phyloP scores from a whole-genome alignment of 495 filamentous ascomycete species.

The Acidomyces sp. region DNA sequence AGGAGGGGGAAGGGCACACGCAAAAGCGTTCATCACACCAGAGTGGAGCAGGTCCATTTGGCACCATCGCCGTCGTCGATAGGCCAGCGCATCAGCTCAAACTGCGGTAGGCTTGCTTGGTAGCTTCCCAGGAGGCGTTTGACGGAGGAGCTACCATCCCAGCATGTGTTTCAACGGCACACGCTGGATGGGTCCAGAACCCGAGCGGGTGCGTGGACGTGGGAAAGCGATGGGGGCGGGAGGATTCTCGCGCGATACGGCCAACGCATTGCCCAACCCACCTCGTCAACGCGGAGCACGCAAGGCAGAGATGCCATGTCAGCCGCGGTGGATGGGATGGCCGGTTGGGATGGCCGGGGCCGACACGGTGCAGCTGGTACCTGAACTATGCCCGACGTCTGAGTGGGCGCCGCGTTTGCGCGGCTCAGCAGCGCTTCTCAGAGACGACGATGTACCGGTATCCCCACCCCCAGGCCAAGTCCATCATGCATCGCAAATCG shows the following conservation, averaged over 20 bases:
- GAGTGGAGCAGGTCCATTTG: too few relatives aligned
- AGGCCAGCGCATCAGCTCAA: not conserved
- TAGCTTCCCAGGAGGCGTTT: slow-evolving; percentile 1
- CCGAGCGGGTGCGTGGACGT: slow-evolving; percentile 5
- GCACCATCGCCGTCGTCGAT: not conserved
- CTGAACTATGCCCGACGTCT: too few relatives aligned
- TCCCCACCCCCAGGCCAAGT: too few relatives aligned
- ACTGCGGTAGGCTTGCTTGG: not conserved
- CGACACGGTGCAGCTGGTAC: too few relatives aligned
- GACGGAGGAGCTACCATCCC: slow-evolving; percentile 1
- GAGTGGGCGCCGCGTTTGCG: too few relatives aligned
- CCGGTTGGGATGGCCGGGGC: too few relatives aligned
- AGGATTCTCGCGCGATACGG: not conserved
- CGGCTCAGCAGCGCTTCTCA: too few relatives aligned
- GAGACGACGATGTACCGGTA: too few relatives aligned
- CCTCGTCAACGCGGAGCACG: not conserved
- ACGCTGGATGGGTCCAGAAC: not conserved
- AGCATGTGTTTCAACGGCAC: not conserved
- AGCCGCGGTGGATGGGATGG: too few relatives aligned
- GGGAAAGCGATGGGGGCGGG: not conserved
- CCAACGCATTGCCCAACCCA: not conserved
- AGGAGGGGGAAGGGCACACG: not conserved
- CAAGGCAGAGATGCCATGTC: slow-evolving; percentile 7
- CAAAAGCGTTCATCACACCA: not conserved
- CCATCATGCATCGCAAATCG: too few relatives aligned